Evolutionary conservation across 331 rosid genomes (phyloP), one percentile per base, ranked within the genome.

Genomic region (Malus hybrid): DNA sequence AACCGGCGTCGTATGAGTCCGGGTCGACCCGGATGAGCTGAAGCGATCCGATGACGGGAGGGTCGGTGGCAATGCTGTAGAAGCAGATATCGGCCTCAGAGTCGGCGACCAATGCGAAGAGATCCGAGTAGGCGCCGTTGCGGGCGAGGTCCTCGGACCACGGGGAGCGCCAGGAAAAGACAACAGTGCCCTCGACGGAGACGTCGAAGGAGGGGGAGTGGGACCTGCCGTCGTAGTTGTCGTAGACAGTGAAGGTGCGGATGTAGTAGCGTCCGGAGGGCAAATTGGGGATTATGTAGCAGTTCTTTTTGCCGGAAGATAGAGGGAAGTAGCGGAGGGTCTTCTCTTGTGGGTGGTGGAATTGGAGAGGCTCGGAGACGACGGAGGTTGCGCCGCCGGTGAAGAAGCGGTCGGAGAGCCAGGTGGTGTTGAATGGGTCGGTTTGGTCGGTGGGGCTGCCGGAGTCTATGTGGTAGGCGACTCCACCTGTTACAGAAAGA

Each of bases 151-250:
- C 71, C 55, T 83, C 89, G 0, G 85, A 61, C 99, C 97, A 94
- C 5, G 97, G 99, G 6, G 96, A 88, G 55, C 93, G 93, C 99
- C 99, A 94, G 75, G 90, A 83, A 85, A 90, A 92, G 28, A 94
- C 96, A 1, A 92, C 67, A 18, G 99, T 94, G 24, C 91, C 91
- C 33, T 81, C 86, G 42, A 94, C 90, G 67, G 97, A 87, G 62
- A 86, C 91, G 63, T 94, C 99, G 36, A 94, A 94, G 50, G 97
- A 90, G 4, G 97, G 99, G 10, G 97, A 74, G 65, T 92, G 99
- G 1, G 92, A 85, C 71, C 86, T 90, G 14, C 97, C 99, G 74
- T 92, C 99, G 90, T 90, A 94, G 86, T 94, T 94, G 73, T 94
- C 99, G 42, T 94, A 94, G 27, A 94, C 97, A 64, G 88, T 82